Evolutionary conservation across 2,329 filamentous ascomycete genomes (phyloP).

Genomic region (Aaosphaeria arxii): DNA sequence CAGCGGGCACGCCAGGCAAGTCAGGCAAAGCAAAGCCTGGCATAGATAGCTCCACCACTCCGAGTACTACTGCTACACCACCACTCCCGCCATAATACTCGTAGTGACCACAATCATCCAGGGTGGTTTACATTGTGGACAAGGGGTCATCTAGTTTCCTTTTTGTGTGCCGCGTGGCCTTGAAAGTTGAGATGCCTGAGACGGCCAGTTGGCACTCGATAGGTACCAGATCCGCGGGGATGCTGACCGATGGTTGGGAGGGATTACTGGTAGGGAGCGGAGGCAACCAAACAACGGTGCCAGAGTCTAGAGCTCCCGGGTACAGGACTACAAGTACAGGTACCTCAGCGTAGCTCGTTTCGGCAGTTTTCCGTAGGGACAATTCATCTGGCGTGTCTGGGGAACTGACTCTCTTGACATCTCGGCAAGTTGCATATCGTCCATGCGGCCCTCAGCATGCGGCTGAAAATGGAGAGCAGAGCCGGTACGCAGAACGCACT

Average conservation of each 20-base stretch:
- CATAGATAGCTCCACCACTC: neutral
- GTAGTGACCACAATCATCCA: neutral
- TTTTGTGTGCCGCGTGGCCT: neutral
- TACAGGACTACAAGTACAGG: too few species aligned
- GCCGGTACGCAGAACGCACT: neutral
- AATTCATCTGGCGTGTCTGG: neutral
- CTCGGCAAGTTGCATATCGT: neutral
- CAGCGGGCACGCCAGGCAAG: conserved; percentile 2
- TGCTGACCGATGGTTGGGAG: neutral
- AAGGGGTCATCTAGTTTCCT: neutral
- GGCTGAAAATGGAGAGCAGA: neutral
- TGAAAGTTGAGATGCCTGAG: neutral
- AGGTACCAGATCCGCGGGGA: neutral
- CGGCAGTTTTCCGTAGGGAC: too few species aligned
- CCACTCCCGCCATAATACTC: too few species aligned
- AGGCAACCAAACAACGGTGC: neutral
- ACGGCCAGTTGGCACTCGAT: neutral
- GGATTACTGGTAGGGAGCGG: neutral
- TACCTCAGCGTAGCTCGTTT: too few species aligned
- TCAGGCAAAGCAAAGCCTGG: neutral
- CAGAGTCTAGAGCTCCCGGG: neutral
- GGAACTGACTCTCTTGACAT: neutral
- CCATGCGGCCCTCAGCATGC: neutral
- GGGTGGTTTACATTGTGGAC: neutral
- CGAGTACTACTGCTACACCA: too few species aligned